Base-by-base conservation (phyloP, 805 yeast genomes). In the Candida hungchunana region DNA sequence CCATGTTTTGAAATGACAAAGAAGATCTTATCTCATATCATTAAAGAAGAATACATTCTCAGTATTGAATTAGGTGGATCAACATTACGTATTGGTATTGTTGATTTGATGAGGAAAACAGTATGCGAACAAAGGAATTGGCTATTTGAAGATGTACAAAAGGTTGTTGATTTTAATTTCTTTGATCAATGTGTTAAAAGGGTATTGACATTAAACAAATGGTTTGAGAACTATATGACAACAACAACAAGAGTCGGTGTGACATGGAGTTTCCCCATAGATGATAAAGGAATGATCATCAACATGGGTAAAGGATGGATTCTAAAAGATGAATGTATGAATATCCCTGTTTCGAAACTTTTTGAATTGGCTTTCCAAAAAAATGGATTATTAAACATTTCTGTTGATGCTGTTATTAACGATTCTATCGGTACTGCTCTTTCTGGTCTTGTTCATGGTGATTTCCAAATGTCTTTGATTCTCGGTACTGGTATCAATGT, bases 401-500 rank as follows among this genome's bases (percentile, higher is more conserved):
- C 59, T 12, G 66, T 79, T 16, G 55, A 63, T 41, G 57, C 67
- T 12, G 66, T 80, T 25, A 60, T 79, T 20, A 81, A 81, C 53
- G 88, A 77, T 50, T 73, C 84, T 1, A 67, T 77, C n/a, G 79
- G 84, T 0, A 83, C 79, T 0, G 79, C 79, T 8, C 46, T 55
- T 14, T 55, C 55, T 11, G 43, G 55, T 13, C 44, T 50, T 10
- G 40, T 60, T 3, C 66, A 69, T 36, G 36, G 42, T 3, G 25
- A 31, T 11, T 39, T 49, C 3, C 50, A 59, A 37, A 47, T 79
- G 29, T 82, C 83, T 0, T 45, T 81, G 45, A 82, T 81, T 4
- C 55, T 80, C 33, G 88, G 89, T 1, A 81, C 89, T 3, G 89
- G 89, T 1, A 56, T 75, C 35, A 81, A 81, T 47, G 55, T 75